Percentiles rank a stretch among this genome's conserved stretches.
Conservation (phyloP, 352 stramenopile species). For the Pythium dissimile region DNA sequence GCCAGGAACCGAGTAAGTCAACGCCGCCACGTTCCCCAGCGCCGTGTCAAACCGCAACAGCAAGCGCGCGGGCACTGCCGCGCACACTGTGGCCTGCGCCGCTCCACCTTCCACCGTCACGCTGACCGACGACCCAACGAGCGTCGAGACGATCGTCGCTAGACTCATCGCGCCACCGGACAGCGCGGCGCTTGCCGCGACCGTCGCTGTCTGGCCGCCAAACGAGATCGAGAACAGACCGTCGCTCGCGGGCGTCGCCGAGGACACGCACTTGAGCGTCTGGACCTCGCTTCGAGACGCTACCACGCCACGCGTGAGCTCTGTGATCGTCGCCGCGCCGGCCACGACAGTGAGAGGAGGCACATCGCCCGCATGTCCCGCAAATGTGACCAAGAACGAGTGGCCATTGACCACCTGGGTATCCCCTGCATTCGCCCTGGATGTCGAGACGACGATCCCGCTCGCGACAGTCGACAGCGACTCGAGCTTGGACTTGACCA, state of each 20-base stretch:
- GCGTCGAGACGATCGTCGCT: slow-evolving; percentile 18
- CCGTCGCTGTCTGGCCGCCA: slow-evolving; percentile 25
- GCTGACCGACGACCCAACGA: slow-evolving; percentile 37
- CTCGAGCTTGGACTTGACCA: slow-evolving; percentile 63
- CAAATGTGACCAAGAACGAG: slow-evolving; percentile 75
- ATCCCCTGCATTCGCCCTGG: slow-evolving; percentile 29
- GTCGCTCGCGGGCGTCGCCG: slow-evolving; percentile 24
- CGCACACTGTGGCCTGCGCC: slow-evolving; percentile 48
- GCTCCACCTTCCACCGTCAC: slow-evolving; percentile 33
- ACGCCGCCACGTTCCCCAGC: slow-evolving; percentile 52
- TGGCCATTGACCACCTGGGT: slow-evolving; percentile 25
- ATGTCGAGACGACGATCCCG: slow-evolving; percentile 69
- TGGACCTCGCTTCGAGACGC: slow-evolving; percentile 74
- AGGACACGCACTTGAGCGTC: slow-evolving; percentile 61
- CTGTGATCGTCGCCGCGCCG: slow-evolving; percentile 31
- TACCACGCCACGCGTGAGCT: slow-evolving; percentile 33
- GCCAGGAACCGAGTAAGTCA: slow-evolving; percentile 33
- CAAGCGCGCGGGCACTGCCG: slow-evolving; percentile 37
- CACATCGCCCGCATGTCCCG: slow-evolving; percentile 40
- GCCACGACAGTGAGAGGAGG: slow-evolving; percentile 29
- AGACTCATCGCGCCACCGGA: slow-evolving; percentile 31
- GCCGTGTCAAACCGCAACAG: slow-evolving; percentile 73
- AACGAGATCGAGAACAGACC: slow-evolving; percentile 65
- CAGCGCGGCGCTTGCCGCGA: slow-evolving; percentile 45
- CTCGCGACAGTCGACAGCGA: slow-evolving; percentile 76